Evolutionary conservation across 495 filamentous ascomycete genomes (phyloP).

Genomic region (Choiromyces venosus): DNA sequence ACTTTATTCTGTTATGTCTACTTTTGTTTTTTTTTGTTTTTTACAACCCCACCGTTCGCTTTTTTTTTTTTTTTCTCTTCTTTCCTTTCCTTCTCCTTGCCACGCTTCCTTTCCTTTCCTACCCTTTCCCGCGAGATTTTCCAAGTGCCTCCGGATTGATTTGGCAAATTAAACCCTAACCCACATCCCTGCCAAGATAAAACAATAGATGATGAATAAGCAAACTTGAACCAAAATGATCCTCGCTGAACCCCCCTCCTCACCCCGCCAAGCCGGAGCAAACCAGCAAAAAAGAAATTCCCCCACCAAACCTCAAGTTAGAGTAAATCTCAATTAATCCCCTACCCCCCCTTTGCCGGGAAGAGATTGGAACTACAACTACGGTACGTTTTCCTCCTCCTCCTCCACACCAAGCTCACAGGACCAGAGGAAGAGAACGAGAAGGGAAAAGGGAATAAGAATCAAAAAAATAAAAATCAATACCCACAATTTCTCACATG

Average conservation of each 20-base stretch:
- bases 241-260: too few relatives aligned
- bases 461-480: background rate
- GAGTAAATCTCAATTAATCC: background rate
- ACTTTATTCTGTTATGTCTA: background rate
- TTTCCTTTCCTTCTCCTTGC: background rate
- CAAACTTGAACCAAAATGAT: background rate
- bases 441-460: too few relatives aligned
- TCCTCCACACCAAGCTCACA: background rate
- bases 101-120: background rate
- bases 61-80: background rate
- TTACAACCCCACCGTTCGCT: background rate
- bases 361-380: background rate
- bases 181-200: background rate
- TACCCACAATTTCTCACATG: background rate
- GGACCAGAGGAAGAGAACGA: too few relatives aligned
- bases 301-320: background rate
- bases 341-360: background rate
- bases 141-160: background rate
- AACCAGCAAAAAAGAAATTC: background rate
- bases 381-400: background rate
- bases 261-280: background rate
- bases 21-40: too few relatives aligned
- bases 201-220: background rate
- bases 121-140: background rate
- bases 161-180: background rate